phyloP scores from a whole-genome alignment of 1,284 basidiomycete genomes.

The Polyporus tsugae region DNA sequence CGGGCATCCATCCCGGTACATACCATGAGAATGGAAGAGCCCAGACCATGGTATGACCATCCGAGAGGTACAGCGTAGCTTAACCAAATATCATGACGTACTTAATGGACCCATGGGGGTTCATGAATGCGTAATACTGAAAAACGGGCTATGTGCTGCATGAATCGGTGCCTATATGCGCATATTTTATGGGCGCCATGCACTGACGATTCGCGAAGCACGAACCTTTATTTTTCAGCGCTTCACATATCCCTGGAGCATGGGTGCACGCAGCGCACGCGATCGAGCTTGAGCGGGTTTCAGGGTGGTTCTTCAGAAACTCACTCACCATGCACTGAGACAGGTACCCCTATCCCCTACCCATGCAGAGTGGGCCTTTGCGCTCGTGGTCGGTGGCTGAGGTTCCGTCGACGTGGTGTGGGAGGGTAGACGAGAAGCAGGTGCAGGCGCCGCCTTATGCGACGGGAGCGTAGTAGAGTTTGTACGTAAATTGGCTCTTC shows the following conservation, averaged over 20 bases:
- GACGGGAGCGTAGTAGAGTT: background rate
- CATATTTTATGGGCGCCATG: background rate
- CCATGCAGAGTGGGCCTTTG: background rate
- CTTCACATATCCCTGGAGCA: background rate
- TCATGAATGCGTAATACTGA: background rate
- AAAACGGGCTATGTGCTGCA: background rate
- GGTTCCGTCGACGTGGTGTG: background rate
- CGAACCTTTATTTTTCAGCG: background rate
- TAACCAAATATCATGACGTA: constrained; percentile 4
- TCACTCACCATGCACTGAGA: background rate
- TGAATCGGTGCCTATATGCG: background rate
- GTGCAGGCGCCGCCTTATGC: constrained; percentile 7
- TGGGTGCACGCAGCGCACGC: background rate
- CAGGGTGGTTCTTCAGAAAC: background rate
- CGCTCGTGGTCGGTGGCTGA: background rate
- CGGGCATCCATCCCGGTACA: constrained; percentile 36
- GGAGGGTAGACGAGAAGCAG: constrained; percentile 6
- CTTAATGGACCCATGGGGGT: background rate
- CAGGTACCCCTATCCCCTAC: background rate
- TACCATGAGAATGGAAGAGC: constrained; percentile 44
- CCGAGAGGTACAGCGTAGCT: constrained; percentile 17
- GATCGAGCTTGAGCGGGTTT: background rate
- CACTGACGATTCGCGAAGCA: background rate
- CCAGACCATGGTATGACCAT: constrained; percentile 33
- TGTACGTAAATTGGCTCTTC: constrained; percentile 8